Conservation (phyloP, 75 land plant species). For the Cryptomeria japonica region DNA sequence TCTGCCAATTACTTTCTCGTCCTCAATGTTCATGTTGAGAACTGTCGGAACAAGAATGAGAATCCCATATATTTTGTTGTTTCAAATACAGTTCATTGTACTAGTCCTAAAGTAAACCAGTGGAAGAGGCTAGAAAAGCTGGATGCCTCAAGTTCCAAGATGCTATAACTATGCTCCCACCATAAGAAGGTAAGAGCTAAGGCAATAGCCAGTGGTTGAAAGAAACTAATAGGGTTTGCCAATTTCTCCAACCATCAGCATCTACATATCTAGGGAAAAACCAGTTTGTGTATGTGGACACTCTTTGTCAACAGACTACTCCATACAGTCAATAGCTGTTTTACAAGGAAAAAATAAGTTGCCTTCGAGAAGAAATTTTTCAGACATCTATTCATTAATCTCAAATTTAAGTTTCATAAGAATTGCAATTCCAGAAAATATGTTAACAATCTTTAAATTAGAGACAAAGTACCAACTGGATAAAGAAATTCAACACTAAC, state of each 20-base stretch:
- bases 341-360: not conserved
- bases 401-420: not conserved
- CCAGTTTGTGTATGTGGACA: not conserved
- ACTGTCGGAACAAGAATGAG: not conserved
- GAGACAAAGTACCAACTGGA: not conserved
- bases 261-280: not conserved
- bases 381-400: not conserved
- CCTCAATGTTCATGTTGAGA: not conserved
- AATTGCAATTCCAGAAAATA: not conserved
- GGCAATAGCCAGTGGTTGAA: not conserved
- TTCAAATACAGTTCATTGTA: not conserved
- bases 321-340: not conserved
- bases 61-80: not conserved
- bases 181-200: not conserved
- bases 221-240: not conserved
- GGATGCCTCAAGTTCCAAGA: not conserved
- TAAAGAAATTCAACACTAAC: not conserved
- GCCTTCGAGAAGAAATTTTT: not conserved
- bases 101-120: not conserved
- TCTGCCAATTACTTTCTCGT: not conserved
- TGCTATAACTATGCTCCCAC: not conserved
- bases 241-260: not conserved
- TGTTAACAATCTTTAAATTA: not conserved
- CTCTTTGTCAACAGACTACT: not conserved
- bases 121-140: not conserved